Percentiles rank a stretch among this genome's conserved stretches.
Evolutionary conservation across 2,329 filamentous ascomycete genomes (phyloP).

Genomic region (Fusarium luffae): DNA sequence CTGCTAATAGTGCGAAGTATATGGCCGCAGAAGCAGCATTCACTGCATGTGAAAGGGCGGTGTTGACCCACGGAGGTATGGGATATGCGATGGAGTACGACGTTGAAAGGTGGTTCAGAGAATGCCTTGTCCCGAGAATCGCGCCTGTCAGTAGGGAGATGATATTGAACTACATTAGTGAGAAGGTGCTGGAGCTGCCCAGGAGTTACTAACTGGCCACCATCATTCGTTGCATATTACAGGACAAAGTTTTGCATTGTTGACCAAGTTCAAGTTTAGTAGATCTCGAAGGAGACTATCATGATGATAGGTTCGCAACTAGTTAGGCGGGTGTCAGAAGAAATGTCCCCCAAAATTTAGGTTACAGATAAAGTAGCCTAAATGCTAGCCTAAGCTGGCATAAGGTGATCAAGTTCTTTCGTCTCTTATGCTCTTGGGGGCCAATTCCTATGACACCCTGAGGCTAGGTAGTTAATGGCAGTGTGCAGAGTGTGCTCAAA

Average conservation of each 20-base stretch:
- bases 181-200: constrained; percentile 74
- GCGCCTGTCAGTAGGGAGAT: constrained; percentile 76
- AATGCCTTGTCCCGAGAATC: constrained; percentile 72
- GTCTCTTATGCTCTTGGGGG: no score
- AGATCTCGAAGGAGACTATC: background rate
- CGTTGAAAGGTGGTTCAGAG: constrained; percentile 73
- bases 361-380: no score
- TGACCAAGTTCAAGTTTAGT: no score
- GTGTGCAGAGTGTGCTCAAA: background rate
- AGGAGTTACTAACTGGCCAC: constrained; percentile 67
- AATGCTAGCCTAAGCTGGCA: no score
- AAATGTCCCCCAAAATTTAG: no score
- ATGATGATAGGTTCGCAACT: no score
- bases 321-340: no score
- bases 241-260: no score
- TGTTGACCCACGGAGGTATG: constrained; percentile 71
- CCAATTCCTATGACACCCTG: no score
- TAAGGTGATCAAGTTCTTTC: no score
- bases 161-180: constrained; percentile 79
- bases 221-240: background rate
- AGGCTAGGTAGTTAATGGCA: no score
- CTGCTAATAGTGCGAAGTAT: constrained; percentile 77
- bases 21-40: constrained; percentile 74
- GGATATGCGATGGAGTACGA: constrained; percentile 73
- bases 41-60: constrained; percentile 69